phyloP scores from a whole-genome alignment of 306 rosid genomes.

The Lathyrus oleraceus region DNA sequence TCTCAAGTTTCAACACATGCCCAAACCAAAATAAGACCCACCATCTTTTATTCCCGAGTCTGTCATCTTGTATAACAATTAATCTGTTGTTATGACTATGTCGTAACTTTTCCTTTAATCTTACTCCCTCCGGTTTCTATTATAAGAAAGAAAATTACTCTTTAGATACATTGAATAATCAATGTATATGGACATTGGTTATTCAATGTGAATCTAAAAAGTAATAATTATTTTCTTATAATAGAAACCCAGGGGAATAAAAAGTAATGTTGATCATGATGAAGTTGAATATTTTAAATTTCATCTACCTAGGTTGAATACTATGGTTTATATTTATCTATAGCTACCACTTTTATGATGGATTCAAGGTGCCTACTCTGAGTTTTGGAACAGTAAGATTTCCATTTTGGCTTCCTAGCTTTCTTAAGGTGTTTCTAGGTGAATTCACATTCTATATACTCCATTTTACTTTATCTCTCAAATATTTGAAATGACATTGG shows the following conservation, averaged over 20 bases:
- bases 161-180: too few species aligned
- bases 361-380: background rate
- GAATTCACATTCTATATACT: background rate
- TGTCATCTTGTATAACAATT: background rate
- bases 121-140: too few species aligned
- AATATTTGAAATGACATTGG: conserved; percentile 3
- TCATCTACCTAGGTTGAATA: background rate
- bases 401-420: conserved; percentile 9
- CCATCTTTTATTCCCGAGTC: background rate
- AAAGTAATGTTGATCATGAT: background rate
- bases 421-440: background rate
- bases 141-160: too few species aligned
- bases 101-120: background rate
- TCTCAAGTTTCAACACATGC: background rate
- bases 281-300: too few species aligned
- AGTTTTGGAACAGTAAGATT: background rate
- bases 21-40: background rate
- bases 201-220: too few species aligned
- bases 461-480: background rate
- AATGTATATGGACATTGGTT: too few species aligned
- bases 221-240: too few species aligned
- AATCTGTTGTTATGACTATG: background rate
- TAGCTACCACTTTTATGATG: background rate
- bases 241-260: too few species aligned
- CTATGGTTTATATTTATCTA: background rate